Conservation (phyloP, 257 asterid genomes). For the Scutellaria minor region DNA sequence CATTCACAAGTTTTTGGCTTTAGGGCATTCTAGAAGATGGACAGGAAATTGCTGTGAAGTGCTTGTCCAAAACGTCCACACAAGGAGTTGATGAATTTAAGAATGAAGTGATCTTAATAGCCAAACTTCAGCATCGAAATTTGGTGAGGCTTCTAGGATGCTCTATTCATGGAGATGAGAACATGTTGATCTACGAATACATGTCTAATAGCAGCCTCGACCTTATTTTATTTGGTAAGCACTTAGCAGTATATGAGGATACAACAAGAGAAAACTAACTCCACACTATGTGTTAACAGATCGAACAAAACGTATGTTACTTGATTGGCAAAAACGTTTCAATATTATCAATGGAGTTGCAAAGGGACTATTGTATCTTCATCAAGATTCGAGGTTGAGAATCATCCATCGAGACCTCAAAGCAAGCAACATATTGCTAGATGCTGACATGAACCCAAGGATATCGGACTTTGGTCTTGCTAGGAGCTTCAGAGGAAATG, state of each 20-base stretch:
- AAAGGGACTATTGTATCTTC: slow-evolving; percentile 22
- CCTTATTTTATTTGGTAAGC: slow-evolving; percentile 12
- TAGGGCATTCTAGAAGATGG: slow-evolving; percentile 19
- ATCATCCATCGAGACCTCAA: slow-evolving; percentile 29
- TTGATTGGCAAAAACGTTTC: slow-evolving; percentile 24
- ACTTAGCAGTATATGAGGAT: neutral
- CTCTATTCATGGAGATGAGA: slow-evolving; percentile 26
- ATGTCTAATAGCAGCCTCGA: slow-evolving; percentile 28
- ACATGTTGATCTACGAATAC: slow-evolving; percentile 28
- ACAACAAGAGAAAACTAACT: neutral
- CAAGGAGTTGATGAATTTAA: slow-evolving; percentile 24
- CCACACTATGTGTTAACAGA: neutral
- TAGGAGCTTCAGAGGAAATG: slow-evolving; percentile 7
- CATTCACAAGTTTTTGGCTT: neutral
- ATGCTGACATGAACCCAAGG: slow-evolving; percentile 23
- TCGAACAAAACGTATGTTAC: neutral
- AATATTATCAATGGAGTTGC: slow-evolving; percentile 23
- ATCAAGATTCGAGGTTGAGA: slow-evolving; percentile 25
- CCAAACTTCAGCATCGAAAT: slow-evolving; percentile 24
- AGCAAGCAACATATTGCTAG: slow-evolving; percentile 20
- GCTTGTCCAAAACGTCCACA: slow-evolving; percentile 14
- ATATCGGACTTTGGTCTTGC: slow-evolving; percentile 24
- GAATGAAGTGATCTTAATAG: slow-evolving; percentile 17
- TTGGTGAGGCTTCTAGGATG: slow-evolving; percentile 32
- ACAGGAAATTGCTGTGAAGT: slow-evolving; percentile 30